phyloP scores from a whole-genome alignment of 2,329 filamentous ascomycete genomes.

The Immersiporthe knoxdaviesiana region DNA sequence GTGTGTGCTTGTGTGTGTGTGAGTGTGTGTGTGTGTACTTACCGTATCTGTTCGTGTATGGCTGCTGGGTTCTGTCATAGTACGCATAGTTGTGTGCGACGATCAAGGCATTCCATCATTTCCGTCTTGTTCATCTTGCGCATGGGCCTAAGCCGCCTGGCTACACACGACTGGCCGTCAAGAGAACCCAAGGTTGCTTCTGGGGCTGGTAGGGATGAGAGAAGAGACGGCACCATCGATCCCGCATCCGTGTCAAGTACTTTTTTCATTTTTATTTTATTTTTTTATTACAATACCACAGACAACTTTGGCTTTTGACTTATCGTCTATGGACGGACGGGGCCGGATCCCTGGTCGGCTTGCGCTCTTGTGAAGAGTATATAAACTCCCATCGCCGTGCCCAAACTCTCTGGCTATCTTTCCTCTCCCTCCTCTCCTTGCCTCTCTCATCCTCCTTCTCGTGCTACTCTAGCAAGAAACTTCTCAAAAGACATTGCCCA shows the following conservation, averaged over 20 bases:
- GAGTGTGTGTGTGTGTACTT: constrained; percentile 8
- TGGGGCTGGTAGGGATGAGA: constrained; percentile 5
- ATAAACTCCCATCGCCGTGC: constrained; percentile 24
- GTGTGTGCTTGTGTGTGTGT: constrained; percentile 7
- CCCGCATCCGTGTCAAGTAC: constrained; percentile 16
- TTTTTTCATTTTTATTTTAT: neutral
- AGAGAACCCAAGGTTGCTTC: neutral
- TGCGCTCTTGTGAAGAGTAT: constrained; percentile 12
- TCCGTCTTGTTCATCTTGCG: neutral
- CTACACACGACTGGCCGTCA: constrained; percentile 20
- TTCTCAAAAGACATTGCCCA: constrained; percentile 7
- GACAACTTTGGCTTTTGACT: constrained; percentile 5
- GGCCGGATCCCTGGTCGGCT: constrained; percentile 24
- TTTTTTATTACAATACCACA: constrained; percentile 5
- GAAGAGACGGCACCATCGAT: constrained; percentile 17
- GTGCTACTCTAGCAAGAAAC: constrained; percentile 7
- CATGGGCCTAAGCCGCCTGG: constrained; percentile 17
- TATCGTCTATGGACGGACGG: neutral
- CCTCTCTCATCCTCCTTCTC: constrained; percentile 6
- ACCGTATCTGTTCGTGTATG: neutral
- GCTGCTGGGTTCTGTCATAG: neutral
- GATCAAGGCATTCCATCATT: constrained; percentile 2
- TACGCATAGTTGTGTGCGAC: constrained; percentile 11
- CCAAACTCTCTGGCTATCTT: constrained; percentile 19
- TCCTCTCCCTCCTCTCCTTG: constrained; percentile 7